Percentiles rank a stretch among this genome's conserved stretches.
phyloP scores from a whole-genome alignment of 352 stramenopile genomes.

The Chrysophaeum taylorii region DNA sequence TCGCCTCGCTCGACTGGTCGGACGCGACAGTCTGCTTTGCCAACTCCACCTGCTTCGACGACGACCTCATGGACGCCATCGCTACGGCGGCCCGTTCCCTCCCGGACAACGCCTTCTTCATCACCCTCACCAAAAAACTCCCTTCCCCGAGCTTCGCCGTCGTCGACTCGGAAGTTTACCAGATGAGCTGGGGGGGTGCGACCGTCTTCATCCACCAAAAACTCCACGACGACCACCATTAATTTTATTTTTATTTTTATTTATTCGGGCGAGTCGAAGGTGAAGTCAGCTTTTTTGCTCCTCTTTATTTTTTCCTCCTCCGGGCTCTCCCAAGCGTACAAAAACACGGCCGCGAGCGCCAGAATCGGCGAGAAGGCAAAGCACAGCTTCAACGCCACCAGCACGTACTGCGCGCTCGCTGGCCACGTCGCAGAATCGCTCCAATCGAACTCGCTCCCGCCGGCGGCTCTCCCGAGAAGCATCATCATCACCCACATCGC shows the following conservation, averaged over 20 bases:
- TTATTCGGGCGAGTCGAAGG: conserved; percentile 8
- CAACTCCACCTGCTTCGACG: conserved; percentile 49
- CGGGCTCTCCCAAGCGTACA: not conserved
- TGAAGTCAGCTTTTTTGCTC: conserved; percentile 5
- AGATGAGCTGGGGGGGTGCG: conserved; percentile 40
- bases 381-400: not conserved
- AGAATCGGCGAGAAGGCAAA: conserved; percentile 1
- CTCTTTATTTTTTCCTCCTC: conserved; percentile 4
- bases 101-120: conserved; percentile 32
- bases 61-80: conserved; percentile 35
- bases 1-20: conserved; percentile 33
- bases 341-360: not conserved
- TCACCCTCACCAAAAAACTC: conserved; percentile 39
- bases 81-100: conserved; percentile 26
- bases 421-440: too few relatives aligned
- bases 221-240: too few relatives aligned
- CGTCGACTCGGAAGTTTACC: conserved; percentile 33
- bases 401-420: not conserved
- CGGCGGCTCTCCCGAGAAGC: too few relatives aligned
- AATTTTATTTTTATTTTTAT: not conserved
- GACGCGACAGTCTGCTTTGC: conserved; percentile 44
- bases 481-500: too few relatives aligned
- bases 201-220: conserved; percentile 39
- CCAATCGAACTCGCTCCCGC: too few relatives aligned
- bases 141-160: conserved; percentile 29